Evolutionary conservation across 257 asterid species (phyloP).

Genomic region (Marsdenia floribunda): DNA sequence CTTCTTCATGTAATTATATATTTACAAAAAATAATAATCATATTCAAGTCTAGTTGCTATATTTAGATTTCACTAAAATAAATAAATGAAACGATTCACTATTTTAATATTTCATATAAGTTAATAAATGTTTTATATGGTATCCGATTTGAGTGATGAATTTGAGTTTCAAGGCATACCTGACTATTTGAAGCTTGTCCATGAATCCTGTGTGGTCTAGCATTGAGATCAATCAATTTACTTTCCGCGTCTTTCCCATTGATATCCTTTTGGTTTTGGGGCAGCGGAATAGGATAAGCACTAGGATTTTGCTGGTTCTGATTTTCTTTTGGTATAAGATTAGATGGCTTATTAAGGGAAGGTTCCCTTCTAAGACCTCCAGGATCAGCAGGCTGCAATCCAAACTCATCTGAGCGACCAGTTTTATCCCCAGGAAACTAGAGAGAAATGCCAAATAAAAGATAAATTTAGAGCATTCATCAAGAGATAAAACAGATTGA

Average conservation of each 20-base stretch:
- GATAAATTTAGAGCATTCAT: conserved; percentile 9
- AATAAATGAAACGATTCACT: too few relatives aligned
- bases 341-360: conserved; percentile 22
- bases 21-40: too few relatives aligned
- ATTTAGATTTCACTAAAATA: too few relatives aligned
- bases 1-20: too few relatives aligned
- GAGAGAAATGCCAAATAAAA: conserved; percentile 23
- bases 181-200: conserved; percentile 54
- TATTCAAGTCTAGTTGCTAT: too few relatives aligned
- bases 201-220: conserved; percentile 62
- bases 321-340: conserved; percentile 27
- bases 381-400: conserved; percentile 35
- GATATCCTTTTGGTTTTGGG: conserved; percentile 29
- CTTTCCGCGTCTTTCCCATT: conserved; percentile 40
- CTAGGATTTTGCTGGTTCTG: conserved; percentile 28
- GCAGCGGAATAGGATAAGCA: conserved; percentile 25
- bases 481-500: background rate
- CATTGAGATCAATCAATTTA: conserved; percentile 72
- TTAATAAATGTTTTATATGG: too few relatives aligned
- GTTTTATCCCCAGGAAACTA: conserved; percentile 85
- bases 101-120: too few relatives aligned
- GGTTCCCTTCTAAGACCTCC: conserved; percentile 41
- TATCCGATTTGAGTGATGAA: background rate
- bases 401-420: conserved; percentile 40
- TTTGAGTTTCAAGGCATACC: conserved; percentile 30